phyloP scores from a whole-genome alignment of 257 asterid genomes.

The Solanum pennellii region DNA sequence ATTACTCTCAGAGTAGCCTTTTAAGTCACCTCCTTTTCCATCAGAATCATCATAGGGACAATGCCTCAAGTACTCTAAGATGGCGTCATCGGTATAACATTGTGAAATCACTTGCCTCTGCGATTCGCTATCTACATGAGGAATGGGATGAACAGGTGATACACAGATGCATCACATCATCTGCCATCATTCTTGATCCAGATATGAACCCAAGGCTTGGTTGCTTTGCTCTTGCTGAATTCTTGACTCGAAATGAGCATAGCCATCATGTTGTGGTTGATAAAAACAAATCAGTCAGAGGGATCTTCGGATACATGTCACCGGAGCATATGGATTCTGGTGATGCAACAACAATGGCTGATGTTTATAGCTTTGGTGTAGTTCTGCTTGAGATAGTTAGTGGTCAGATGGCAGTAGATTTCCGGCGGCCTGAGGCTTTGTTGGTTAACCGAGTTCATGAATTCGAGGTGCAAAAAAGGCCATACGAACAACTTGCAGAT shows the following conservation, averaged over 20 bases:
- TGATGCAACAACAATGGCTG: constrained; percentile 79
- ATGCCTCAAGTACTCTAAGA: constrained; percentile 5
- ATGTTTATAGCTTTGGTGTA: constrained; percentile 82
- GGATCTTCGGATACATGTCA: constrained; percentile 83
- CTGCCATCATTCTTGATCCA: constrained; percentile 57
- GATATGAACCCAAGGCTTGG: constrained; percentile 90
- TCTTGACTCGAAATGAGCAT: constrained; percentile 63
- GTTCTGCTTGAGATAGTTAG: constrained; percentile 73
- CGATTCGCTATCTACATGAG: constrained; percentile 78
- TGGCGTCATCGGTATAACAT: constrained; percentile 69
- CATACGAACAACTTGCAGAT: constrained; percentile 50
- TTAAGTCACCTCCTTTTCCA: constrained; percentile 62
- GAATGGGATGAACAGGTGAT: constrained; percentile 99
- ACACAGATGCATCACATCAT: constrained; percentile 80
- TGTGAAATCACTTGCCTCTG: constrained; percentile 75
- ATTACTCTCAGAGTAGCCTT: constrained; percentile 36
- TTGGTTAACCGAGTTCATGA: constrained; percentile 47
- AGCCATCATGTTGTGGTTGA: constrained; percentile 49
- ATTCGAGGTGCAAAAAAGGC: constrained; percentile 31
- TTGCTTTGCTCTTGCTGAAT: constrained; percentile 81
- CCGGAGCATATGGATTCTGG: constrained; percentile 74
- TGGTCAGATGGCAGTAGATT: constrained; percentile 79
- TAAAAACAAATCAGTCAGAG: constrained; percentile 47
- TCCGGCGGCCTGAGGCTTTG: constrained; percentile 46
- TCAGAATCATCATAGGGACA: not conserved